phyloP scores from a whole-genome alignment of 2,329 filamentous ascomycete genomes.

The Aspergillus oerlinghausenensis region DNA sequence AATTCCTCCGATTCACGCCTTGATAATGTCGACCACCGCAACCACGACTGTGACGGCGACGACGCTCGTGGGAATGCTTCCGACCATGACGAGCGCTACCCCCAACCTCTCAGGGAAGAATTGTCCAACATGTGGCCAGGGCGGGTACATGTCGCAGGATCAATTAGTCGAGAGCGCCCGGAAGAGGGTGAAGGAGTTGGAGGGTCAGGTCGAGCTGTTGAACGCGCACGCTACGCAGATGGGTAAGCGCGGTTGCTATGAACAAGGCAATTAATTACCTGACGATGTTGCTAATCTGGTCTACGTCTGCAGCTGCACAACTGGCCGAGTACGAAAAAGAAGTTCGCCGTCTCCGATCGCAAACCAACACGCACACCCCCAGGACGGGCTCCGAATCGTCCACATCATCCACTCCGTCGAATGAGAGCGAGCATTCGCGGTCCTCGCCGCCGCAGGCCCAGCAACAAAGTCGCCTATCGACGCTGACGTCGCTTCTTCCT shows the following conservation, averaged over 20 bases:
- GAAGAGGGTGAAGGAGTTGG: conserved; percentile 47
- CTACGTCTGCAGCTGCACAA: conserved; percentile 45
- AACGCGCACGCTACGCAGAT: conserved; percentile 50
- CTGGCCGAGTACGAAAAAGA: conserved; percentile 62
- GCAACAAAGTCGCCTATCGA: conserved; percentile 34
- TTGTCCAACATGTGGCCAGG: conserved; percentile 40
- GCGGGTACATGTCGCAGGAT: conserved; percentile 20
- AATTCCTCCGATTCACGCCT: too few species aligned
- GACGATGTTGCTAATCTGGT: not conserved
- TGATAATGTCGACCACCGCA: conserved; percentile 22
- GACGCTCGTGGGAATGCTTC: conserved; percentile 27
- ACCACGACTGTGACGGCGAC: conserved; percentile 24
- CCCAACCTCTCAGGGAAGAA: conserved; percentile 18
- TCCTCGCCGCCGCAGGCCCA: conserved; percentile 21
- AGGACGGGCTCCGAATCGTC: conserved; percentile 24
- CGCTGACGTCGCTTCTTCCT: conserved; percentile 36
- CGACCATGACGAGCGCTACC: conserved; percentile 25
- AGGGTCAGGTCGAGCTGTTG: conserved; percentile 50
- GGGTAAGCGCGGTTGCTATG: conserved; percentile 37
- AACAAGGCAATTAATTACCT: not conserved
- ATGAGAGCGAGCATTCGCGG: conserved; percentile 24
- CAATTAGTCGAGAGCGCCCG: conserved; percentile 29
- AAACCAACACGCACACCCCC: conserved; percentile 21
- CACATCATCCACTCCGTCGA: conserved; percentile 23
- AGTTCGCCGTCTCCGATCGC: conserved; percentile 46